Evolutionary conservation across 1,284 basidiomycete genomes (phyloP), one percentile per base, ranked within the genome.

Genomic region (Jaminaea rosea): DNA sequence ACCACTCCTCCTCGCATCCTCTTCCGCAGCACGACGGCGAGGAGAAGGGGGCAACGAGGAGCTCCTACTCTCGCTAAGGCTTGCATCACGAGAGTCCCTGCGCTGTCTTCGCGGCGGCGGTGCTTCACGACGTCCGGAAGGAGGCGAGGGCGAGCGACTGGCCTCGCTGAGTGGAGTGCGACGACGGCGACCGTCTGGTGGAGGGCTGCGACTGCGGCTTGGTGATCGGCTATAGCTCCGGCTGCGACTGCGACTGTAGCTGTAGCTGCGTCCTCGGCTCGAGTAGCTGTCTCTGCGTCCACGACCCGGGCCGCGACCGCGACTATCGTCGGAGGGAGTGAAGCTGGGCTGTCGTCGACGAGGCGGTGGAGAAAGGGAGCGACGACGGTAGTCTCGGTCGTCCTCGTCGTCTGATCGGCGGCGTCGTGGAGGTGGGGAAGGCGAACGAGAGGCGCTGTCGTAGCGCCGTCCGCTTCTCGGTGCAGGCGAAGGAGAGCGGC

Each of bases 361-460:
- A n/a, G n/a, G n/a, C n/a, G n/a, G n/a, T n/a, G n/a, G n/a, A n/a
- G n/a, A n/a, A n/a, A n/a, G n/a, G n/a, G n/a, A n/a, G n/a, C n/a
- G n/a, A n/a, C n/a, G n/a, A n/a, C n/a, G n/a, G n/a, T n/a, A n/a
- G n/a, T n/a, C n/a, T n/a, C n/a, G n/a, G n/a, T n/a, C n/a, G n/a
- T n/a, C n/a, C n/a, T n/a, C n/a, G n/a, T n/a, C n/a, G n/a, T n/a
- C 41, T 24, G 15, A n/a, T 15, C 15, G 13, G 11, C 39, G 34
- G 13, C 53, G 47, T 34, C 55, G 46, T 24, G 53, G 49, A 26
- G 55, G 55, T 17, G 63, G 63, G 7, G 64, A 62, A n/a, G 56
- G 54, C 9, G 60, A 62, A 7, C 62, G 52, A n/a, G 44, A 29
- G 44, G 13, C 26, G 11, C 28, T 29, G 21, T 21, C 23, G 13